Evolutionary conservation across 257 asterid genomes (phyloP), one percentile per base, ranked within the genome.

Genomic region (Salvia splendens): DNA sequence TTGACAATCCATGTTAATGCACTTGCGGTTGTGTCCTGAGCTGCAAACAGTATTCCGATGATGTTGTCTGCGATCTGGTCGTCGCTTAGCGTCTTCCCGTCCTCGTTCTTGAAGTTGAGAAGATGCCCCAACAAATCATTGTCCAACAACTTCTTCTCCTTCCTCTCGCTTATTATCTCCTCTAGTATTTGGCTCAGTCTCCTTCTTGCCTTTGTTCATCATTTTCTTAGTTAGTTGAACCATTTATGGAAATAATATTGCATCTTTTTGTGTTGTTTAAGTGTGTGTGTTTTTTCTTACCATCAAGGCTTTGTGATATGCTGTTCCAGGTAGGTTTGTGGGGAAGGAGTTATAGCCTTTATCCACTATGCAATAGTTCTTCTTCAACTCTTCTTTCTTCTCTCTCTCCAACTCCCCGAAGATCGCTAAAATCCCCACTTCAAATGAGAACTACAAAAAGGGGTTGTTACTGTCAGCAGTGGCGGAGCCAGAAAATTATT

Each of bases 281-380:
- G 4, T 52, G 3, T 0, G 1, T 0, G 17, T 1, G 16, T 42
- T 5, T 4, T 8, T 9, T 35, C 7, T 51, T 79, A 91, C 97
- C 87, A 28, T 60, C 30, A 87, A 14, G 53, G 99, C 97, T 61
- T 82, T 90, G 76, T 82, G 82, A 49, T 81, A 93, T 0, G 89
- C 63, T 4, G 97, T 90, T 69, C 96, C 95, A 3, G 96, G 97
- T 11, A 93, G 53, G 71, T 77, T 88, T 47, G 91, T 85, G 8
- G 97, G 96, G 74, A 93, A 85, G 64, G 95, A 93, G 72, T 93
- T 93, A 81, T 93, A 93, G 42, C 99, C 99, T 45, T 79, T 84
- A 10, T 90, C 96, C 32, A 93, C 69, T 41, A 85, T 85, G 65
- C 74, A 74, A 42, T 93, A 93, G 42, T 90, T 88, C 65, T 74